Conservation (phyloP, 129 eudicot genomes). For the Artemisia annua region DNA sequence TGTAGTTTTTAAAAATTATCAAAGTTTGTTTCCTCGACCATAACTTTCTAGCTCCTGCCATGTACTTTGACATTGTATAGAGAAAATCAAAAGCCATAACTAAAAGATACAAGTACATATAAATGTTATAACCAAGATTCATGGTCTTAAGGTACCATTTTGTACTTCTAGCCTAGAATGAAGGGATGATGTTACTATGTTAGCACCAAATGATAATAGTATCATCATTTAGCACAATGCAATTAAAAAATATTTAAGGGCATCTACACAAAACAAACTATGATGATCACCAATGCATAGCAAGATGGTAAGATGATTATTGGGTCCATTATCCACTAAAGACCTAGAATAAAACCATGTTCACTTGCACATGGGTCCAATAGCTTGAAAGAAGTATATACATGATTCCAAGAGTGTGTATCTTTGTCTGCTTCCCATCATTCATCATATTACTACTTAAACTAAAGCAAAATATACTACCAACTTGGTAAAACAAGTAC, state of each 20-base stretch:
- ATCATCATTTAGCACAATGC: slow-evolving; percentile 1
- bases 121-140: neutral
- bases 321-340: slow-evolving; percentile 3
- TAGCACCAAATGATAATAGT: neutral
- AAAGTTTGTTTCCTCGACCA: too few relatives aligned
- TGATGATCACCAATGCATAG: neutral
- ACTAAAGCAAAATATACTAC: slow-evolving; percentile 15
- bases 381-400: neutral
- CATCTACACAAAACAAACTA: neutral
- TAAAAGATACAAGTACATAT: neutral
- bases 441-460: slow-evolving; percentile 30
- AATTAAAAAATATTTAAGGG: neutral
- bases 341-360: slow-evolving; percentile 33
- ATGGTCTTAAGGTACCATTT: slow-evolving; percentile 8
- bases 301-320: slow-evolving; percentile 12
- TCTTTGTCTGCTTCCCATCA: slow-evolving; percentile 29
- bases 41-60: too few relatives aligned
- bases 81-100: neutral
- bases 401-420: slow-evolving; percentile 19
- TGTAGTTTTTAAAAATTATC: too few relatives aligned
- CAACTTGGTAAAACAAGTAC: slow-evolving; percentile 16
- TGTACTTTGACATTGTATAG: slow-evolving; percentile 1
- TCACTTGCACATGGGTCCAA: slow-evolving; percentile 35
- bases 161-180: slow-evolving; percentile 3
- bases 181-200: too few relatives aligned